Conservation (phyloP, 106 monocot species). For the Gastrodia elata region DNA sequence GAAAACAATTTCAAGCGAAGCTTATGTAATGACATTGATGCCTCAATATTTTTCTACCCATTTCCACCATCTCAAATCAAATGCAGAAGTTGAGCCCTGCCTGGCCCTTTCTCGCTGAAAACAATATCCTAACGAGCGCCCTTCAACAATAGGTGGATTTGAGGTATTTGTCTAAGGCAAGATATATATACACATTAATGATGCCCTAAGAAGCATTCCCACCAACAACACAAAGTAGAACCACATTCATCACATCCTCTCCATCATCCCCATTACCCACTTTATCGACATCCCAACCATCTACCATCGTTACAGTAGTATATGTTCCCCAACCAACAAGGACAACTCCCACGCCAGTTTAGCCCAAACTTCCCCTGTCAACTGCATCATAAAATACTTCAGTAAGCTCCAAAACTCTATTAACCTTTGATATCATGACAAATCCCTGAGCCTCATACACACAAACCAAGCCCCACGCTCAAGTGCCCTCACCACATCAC, state of each 20-base stretch:
- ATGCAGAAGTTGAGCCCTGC: background rate
- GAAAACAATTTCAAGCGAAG: background rate
- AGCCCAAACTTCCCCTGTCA: background rate
- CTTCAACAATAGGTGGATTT: background rate
- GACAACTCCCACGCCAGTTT: background rate
- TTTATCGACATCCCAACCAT: too few relatives aligned
- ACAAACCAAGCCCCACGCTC: background rate
- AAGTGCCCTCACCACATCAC: too few relatives aligned
- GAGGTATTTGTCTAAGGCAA: background rate
- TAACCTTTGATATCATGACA: background rate
- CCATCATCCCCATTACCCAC: too few relatives aligned
- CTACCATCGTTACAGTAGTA: too few relatives aligned
- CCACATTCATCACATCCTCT: too few relatives aligned
- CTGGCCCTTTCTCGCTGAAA: background rate
- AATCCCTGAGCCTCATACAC: background rate
- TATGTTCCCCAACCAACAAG: background rate
- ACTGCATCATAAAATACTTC: background rate
- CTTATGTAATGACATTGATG: background rate
- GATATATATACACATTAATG: too few relatives aligned
- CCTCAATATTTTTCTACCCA: background rate
- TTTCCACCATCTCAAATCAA: background rate
- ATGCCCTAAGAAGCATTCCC: too few relatives aligned
- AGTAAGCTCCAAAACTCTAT: background rate
- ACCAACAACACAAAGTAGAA: too few relatives aligned
- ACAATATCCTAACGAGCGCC: background rate